phyloP scores from a whole-genome alignment of 371 early-diverging fungal species.

The Syncephalastrum sp. region DNA sequence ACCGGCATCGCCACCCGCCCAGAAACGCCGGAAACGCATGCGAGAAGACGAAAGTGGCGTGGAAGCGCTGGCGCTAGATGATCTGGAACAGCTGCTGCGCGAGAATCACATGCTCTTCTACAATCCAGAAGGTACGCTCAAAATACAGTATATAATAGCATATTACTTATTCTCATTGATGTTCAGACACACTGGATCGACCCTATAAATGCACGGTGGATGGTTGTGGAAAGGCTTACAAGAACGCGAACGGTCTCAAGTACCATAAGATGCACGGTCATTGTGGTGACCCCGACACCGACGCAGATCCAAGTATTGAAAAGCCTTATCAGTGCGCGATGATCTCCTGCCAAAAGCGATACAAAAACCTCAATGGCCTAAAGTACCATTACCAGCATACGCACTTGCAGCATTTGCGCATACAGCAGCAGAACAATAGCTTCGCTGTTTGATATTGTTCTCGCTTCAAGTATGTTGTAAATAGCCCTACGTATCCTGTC shows the following conservation, averaged over 20 bases:
- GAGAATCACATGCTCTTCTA: constrained; percentile 4
- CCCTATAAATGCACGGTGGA: constrained; percentile 41
- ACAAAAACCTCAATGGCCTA: constrained; percentile 96
- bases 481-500: no score
- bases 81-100: background rate
- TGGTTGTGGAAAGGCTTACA: constrained; percentile 16
- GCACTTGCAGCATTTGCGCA: constrained; percentile 18
- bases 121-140: constrained; percentile 92
- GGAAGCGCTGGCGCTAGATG: background rate
- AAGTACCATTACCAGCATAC: constrained; percentile 88
- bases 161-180: constrained; percentile 64
- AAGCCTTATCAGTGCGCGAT: constrained; percentile 85
- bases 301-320: constrained; percentile 35
- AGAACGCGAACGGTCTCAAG: constrained; percentile 17
- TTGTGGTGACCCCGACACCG: constrained; percentile 14
- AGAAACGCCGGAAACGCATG: no score
- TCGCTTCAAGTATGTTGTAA: background rate
- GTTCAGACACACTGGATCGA: constrained; percentile 77
- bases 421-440: constrained; percentile 12
- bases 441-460: background rate
- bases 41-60: no score
- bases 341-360: constrained; percentile 80
- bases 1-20: no score
- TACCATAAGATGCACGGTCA: constrained; percentile 18
- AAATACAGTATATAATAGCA: constrained; percentile 80